Base-by-base conservation (phyloP, 345 rosid genomes). In the Moricandia moricandioides region DNA sequence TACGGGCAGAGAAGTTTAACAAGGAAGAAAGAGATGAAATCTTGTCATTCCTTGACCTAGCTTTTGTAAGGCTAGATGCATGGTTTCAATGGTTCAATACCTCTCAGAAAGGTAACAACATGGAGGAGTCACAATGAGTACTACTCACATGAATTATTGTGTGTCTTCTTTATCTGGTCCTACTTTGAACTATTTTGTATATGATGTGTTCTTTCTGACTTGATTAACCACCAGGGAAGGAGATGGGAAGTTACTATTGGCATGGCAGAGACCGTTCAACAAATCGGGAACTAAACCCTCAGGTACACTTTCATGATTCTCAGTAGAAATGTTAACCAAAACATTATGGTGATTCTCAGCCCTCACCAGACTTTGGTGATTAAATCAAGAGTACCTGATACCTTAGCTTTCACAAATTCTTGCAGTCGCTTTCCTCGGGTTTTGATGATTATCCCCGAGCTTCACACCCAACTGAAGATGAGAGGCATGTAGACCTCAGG, bases 401-500 rank as follows among this genome's bases (percentile, higher is more conserved):
- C 33, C 12, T 57, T 57, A 21, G 33, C n/a, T 54, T 61, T 26
- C 51, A 45, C 26, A 51, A 59, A 62, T 27, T 49, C 7, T 0
- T 56, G 64, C 31, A 58, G 69, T 64, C 64, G 14, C 72, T 70
- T 65, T 84, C 93, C 29, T 94, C 98, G 71, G 96, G 98, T 45
- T 74, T 94, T 30, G 98, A 94, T 76, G 96, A 94, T 82, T 90
- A 88, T 82, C 98, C 98, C 2, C 95, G 95, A 67, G 96, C 98
- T 69, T 94, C 97, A 68, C 98, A 91, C 61, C 98, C 98, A 43
- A 88, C 59, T 77, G 91, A 82, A 35, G 93, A 94, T 61, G 98
- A 94, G 79, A 92, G 85, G 26, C 98, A 94, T 81, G 71, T 91
- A 76, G 96, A 94, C 83, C 97, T 94, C 62, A 88, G 97, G 82